Percentiles rank a stretch among this genome's conserved stretches.
phyloP scores from a whole-genome alignment of 2,329 filamentous ascomycete species.

The Penicillium verrucosum region DNA sequence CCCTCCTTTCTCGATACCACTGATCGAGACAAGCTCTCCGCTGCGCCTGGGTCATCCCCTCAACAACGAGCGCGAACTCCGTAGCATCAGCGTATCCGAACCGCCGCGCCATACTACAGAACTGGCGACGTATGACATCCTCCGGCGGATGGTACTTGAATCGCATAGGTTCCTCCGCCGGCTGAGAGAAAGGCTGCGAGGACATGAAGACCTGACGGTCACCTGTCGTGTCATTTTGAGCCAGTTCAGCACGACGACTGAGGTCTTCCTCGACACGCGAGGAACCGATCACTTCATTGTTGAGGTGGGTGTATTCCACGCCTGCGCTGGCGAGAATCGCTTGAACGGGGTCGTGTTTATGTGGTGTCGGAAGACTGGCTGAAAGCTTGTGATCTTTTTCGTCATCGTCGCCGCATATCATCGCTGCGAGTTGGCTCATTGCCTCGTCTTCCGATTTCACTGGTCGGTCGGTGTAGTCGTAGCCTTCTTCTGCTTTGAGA shows the following conservation, averaged over 20 bases:
- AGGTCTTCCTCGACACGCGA: conserved; percentile 88
- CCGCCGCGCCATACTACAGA: conserved; percentile 81
- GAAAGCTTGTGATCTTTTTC: conserved; percentile 15
- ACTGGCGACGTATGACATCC: conserved; percentile 74
- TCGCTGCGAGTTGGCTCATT: conserved; percentile 68
- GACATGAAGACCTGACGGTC: conserved; percentile 36
- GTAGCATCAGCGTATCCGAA: conserved; percentile 73
- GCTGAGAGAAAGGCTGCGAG: conserved; percentile 15
- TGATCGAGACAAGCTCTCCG: conserved; percentile 71
- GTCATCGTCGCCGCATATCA: conserved; percentile 48
- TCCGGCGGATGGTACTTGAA: conserved; percentile 70
- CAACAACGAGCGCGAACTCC: conserved; percentile 86
- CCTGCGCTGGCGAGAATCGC: conserved; percentile 85
- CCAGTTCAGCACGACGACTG: conserved; percentile 66
- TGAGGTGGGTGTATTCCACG: conserved; percentile 94
- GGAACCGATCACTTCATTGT: conserved; percentile 88
- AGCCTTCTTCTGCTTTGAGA: conserved; percentile 58
- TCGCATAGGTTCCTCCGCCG: conserved; percentile 46
- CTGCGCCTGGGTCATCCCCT: conserved; percentile 83
- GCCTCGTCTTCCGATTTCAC: conserved; percentile 61
- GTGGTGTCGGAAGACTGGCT: conserved; percentile 29
- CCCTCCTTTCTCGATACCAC: conserved; percentile 71
- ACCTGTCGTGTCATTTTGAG: conserved; percentile 29
- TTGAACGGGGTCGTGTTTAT: conserved; percentile 70
- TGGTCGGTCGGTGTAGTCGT: conserved; percentile 45